Percentiles rank a stretch among this genome's conserved stretches.
These are phyloP conservation scores for Cetradonia linearis DNA, from an alignment of 495 filamentous ascomycete species.

Conservation along the genomic window DNA sequence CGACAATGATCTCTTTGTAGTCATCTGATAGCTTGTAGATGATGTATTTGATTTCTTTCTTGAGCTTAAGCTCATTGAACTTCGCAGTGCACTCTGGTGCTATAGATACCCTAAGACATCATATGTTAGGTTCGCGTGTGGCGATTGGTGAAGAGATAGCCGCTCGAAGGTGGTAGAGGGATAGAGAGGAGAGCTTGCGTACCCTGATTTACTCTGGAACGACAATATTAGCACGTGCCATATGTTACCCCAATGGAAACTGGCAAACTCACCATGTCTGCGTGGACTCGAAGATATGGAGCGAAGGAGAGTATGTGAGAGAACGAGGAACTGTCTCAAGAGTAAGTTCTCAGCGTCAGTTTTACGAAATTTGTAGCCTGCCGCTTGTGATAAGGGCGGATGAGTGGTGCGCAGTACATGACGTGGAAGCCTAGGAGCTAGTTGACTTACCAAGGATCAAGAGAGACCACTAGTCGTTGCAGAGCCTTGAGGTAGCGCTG, in stretches of 20 bases:
- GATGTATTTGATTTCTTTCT: constrained; percentile 83
- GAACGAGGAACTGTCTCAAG: not conserved
- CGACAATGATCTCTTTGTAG: constrained; percentile 79
- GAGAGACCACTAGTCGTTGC: not conserved
- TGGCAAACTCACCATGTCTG: constrained; percentile 7
- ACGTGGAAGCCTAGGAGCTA: not conserved
- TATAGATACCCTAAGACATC: constrained; percentile 59
- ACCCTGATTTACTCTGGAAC: constrained; percentile 58
- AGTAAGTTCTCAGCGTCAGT: constrained; percentile 2
- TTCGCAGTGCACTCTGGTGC: constrained; percentile 64
- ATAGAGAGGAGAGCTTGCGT: constrained; percentile 32
- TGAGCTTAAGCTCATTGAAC: constrained; percentile 88
- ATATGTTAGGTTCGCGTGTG: not conserved
- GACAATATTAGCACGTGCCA: constrained; percentile 10
- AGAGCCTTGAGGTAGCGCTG: not conserved
- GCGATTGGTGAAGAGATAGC: constrained; percentile 7
- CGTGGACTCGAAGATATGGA: not conserved
- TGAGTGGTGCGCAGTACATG: not conserved
- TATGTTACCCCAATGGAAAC: not conserved
- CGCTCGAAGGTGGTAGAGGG: constrained; percentile 16
- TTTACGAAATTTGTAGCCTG: constrained; percentile 7
- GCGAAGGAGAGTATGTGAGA: not conserved
- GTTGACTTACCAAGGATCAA: not conserved
- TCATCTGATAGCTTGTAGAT: constrained; percentile 95
- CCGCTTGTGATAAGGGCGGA: not conserved